phyloP scores from a whole-genome alignment of 2,329 filamentous ascomycete genomes.

The Coccinonectria pachysandricola region DNA sequence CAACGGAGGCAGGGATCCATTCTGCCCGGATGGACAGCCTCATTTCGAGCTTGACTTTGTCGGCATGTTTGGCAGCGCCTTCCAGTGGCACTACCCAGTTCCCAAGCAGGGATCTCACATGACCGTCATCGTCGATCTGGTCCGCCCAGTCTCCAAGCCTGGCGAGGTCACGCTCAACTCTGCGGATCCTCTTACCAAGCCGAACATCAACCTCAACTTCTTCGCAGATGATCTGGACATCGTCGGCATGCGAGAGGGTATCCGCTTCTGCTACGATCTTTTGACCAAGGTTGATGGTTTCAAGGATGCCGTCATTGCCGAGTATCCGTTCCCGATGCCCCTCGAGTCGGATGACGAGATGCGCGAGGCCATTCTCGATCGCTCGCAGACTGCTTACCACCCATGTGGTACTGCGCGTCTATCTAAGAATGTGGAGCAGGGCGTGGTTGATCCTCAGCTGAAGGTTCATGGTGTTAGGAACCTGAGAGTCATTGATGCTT shows the following conservation, averaged over 20 bases:
- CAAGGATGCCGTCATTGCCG: conserved; percentile 39
- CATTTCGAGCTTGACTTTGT: conserved; percentile 56
- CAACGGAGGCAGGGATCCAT: conserved; percentile 39
- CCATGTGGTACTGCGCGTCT: conserved; percentile 46
- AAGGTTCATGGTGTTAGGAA: conserved; percentile 43
- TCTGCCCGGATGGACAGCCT: conserved; percentile 46
- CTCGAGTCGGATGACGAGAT: conserved; percentile 43
- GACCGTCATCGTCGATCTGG: conserved; percentile 42
- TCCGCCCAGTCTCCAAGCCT: conserved; percentile 29
- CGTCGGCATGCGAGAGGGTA: conserved; percentile 45
- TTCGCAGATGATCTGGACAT: conserved; percentile 43
- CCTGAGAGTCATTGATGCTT: conserved; percentile 46
- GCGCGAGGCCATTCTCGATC: conserved; percentile 44
- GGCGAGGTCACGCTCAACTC: conserved; percentile 49
- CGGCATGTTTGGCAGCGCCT: conserved; percentile 41
- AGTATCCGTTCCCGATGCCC: conserved; percentile 53
- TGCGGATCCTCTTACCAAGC: conserved; percentile 44
- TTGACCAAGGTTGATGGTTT: conserved; percentile 45
- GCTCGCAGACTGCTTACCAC: conserved; percentile 48
- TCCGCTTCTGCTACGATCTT: conserved; percentile 46
- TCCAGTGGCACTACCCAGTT: conserved; percentile 36
- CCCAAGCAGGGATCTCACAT: conserved; percentile 37
- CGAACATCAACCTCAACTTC: conserved; percentile 51
- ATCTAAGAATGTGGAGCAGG: conserved; percentile 37
- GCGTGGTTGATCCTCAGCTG: conserved; percentile 40